Percentiles rank a stretch among this genome's conserved stretches.
Conservation (phyloP, 441 rosid species). For the Capsella rubella region DNA sequence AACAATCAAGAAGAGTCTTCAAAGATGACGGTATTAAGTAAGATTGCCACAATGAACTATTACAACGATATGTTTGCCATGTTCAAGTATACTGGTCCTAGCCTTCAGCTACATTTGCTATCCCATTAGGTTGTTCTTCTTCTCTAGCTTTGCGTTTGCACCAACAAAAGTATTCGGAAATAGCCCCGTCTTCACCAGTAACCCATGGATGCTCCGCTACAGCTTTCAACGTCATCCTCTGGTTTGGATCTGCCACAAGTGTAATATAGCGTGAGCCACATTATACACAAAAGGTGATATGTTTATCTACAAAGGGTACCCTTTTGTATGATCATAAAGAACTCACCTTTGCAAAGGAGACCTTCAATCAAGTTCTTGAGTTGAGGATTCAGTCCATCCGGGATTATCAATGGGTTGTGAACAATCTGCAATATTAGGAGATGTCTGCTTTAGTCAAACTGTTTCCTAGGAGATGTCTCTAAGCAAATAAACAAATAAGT, state of each 20-base stretch:
- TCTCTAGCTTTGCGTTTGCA: conserved; percentile 62
- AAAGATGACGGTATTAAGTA: neutral
- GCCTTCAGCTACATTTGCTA: conserved; percentile 14
- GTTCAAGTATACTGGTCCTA: neutral
- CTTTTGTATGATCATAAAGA: neutral
- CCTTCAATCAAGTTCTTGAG: conserved; percentile 74
- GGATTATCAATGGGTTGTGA: conserved; percentile 65
- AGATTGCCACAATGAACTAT: neutral
- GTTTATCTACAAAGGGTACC: neutral
- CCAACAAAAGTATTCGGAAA: conserved; percentile 72
- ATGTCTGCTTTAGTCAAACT: neutral
- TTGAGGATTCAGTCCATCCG: conserved; percentile 62
- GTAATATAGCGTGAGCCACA: neutral
- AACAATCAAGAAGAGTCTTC: neutral
- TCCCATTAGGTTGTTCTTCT: conserved; percentile 40
- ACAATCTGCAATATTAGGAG: conserved; percentile 61
- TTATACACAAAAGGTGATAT: neutral
- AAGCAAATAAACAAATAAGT: neutral
- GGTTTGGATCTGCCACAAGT: conserved; percentile 62
- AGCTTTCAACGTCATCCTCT: conserved; percentile 67
- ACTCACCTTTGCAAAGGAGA: conserved; percentile 72
- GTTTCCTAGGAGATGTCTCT: conserved; percentile 58
- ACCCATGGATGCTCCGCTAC: conserved; percentile 81
- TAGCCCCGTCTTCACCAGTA: conserved; percentile 66
- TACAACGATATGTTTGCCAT: neutral